phyloP scores from a whole-genome alignment of 2,329 filamentous ascomycete species.

The Juglanconis sp. region DNA sequence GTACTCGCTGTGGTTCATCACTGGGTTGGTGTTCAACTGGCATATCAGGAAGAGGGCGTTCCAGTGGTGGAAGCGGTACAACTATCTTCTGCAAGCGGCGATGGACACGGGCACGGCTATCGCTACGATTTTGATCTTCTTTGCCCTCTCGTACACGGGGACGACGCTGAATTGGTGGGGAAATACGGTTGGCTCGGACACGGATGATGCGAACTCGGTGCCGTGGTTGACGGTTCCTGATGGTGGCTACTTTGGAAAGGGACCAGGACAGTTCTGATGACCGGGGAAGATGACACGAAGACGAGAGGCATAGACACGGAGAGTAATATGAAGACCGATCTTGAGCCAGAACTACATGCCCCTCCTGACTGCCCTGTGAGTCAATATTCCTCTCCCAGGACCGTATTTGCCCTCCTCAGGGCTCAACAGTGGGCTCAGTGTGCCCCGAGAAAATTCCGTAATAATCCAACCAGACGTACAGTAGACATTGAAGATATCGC shows the following conservation, averaged over 20 bases:
- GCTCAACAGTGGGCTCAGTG: no score
- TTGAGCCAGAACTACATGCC: no score
- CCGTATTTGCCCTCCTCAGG: no score
- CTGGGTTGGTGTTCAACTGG: slow-evolving; percentile 31
- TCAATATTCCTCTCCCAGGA: no score
- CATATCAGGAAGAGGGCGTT: slow-evolving; percentile 28
- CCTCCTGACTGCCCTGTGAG: no score
- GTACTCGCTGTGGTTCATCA: slow-evolving; percentile 31
- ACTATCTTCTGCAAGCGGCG: slow-evolving; percentile 27
- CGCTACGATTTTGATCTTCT: slow-evolving; percentile 31
- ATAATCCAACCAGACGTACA: no score
- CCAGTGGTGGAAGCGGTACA: slow-evolving; percentile 32
- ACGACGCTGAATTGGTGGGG: slow-evolving; percentile 32
- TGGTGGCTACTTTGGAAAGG: slow-evolving; percentile 30
- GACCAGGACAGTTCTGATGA: slow-evolving; percentile 28
- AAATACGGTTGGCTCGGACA: slow-evolving; percentile 31
- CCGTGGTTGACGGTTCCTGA: slow-evolving; percentile 29
- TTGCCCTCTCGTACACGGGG: slow-evolving; percentile 29
- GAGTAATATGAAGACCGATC: no score
- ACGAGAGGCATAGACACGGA: neutral
- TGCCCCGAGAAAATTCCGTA: no score
- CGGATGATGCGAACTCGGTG: slow-evolving; percentile 31
- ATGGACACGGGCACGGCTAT: slow-evolving; percentile 33
- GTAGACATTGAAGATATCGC: no score
- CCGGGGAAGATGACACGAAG: neutral